Percentiles rank a stretch among this genome's conserved stretches.
Evolutionary conservation across 2,329 filamentous ascomycete genomes (phyloP).

Genomic region (Bipolaris bicolor): DNA sequence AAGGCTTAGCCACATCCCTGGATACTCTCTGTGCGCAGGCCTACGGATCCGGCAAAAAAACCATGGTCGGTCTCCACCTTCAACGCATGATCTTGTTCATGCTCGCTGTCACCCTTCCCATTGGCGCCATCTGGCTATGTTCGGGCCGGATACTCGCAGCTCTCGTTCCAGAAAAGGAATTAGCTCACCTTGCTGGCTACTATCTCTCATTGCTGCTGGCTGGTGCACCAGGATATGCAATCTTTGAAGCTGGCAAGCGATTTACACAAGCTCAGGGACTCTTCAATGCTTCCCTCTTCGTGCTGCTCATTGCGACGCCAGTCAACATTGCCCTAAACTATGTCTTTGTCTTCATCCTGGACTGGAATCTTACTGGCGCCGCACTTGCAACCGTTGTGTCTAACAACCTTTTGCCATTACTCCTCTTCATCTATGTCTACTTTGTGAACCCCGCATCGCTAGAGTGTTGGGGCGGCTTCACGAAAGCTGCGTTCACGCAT

Average conservation of each 20-base stretch:
- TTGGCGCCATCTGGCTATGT: slow-evolving; percentile 57
- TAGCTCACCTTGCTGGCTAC: slow-evolving; percentile 57
- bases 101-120: slow-evolving; percentile 55
- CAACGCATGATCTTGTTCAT: slow-evolving; percentile 61
- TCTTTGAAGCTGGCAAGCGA: slow-evolving; percentile 61
- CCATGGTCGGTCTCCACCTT: slow-evolving; percentile 59
- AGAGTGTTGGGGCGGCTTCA: slow-evolving; percentile 75
- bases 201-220: slow-evolving; percentile 59
- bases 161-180: slow-evolving; percentile 56
- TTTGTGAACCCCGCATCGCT: slow-evolving; percentile 49
- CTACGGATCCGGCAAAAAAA: slow-evolving; percentile 57
- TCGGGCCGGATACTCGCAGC: slow-evolving; percentile 56
- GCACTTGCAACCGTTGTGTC: slow-evolving; percentile 58
- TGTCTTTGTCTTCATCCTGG: slow-evolving; percentile 51
- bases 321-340: slow-evolving; percentile 59
- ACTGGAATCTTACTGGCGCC: slow-evolving; percentile 59
- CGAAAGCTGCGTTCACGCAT: slow-evolving; percentile 69
- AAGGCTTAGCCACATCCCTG: slow-evolving; percentile 59
- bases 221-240: slow-evolving; percentile 60
- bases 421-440: slow-evolving; percentile 56
- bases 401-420: slow-evolving; percentile 56
- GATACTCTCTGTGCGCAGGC: slow-evolving; percentile 61
- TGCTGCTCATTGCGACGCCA: slow-evolving; percentile 57
- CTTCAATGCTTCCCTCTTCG: slow-evolving; percentile 57
- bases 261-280: slow-evolving; percentile 63